Evolutionary conservation across 768 basidiomycete genomes (phyloP).

Genomic region (Trametes gibbosa): DNA sequence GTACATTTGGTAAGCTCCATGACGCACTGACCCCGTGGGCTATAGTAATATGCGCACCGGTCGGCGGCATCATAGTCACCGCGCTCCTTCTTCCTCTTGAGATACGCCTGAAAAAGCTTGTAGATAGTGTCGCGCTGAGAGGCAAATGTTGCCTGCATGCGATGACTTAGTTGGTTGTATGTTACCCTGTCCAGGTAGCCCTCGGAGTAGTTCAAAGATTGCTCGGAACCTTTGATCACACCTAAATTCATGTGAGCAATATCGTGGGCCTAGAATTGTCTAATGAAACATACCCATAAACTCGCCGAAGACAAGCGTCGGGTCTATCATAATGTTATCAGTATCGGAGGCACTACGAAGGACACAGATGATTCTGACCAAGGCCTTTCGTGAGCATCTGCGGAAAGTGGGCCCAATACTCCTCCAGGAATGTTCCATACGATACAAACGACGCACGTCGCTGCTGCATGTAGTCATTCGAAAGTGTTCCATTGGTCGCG

Average conservation of each 20-base stretch:
- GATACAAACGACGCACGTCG: constrained; percentile 33
- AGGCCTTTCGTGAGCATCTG: constrained; percentile 43
- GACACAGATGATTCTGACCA: constrained; percentile 34
- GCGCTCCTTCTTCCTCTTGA: constrained; percentile 42
- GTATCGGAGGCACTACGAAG: not conserved
- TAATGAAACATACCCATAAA: constrained; percentile 48
- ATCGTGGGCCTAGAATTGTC: not conserved
- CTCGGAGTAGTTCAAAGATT: constrained; percentile 34
- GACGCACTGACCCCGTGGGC: not conserved
- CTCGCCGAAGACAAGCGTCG: constrained; percentile 62
- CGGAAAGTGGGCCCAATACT: constrained; percentile 62
- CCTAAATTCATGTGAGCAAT: constrained; percentile 22
- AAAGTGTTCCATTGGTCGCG: not conserved
- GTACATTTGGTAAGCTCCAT: constrained; percentile 33
- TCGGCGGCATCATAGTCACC: constrained; percentile 60
- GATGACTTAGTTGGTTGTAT: constrained; percentile 49
- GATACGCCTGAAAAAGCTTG: constrained; percentile 51
- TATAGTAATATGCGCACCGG: constrained; percentile 34
- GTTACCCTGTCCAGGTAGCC: constrained; percentile 41
- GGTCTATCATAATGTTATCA: constrained; percentile 39
- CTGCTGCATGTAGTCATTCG: constrained; percentile 27
- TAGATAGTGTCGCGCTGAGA: constrained; percentile 48
- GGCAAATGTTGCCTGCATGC: constrained; percentile 55
- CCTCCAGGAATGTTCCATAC: constrained; percentile 44
- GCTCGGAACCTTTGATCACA: constrained; percentile 66